Base-by-base conservation (phyloP, 2,329 filamentous ascomycete species). In the Cephalotrichum gorgonifer region DNA sequence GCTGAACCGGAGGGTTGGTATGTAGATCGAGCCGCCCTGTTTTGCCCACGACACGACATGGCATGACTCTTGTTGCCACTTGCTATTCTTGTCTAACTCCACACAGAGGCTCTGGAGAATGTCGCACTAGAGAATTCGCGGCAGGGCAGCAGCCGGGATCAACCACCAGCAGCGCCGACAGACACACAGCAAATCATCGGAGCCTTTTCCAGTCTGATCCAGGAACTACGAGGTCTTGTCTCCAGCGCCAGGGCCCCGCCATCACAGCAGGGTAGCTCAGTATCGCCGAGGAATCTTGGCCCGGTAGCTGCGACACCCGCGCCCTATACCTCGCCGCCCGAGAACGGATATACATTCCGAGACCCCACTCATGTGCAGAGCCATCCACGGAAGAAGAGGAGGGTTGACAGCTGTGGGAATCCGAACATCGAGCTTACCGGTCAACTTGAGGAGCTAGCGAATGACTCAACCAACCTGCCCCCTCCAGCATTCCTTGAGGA, bases 401-500 rank as follows among this genome's bases (percentile, higher is more conserved):
- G 56, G 11, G 54, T 58, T 1, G 56, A 57, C 46, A 58, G 56
- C 35, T 57, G 55, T 14, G 55, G 56, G 12, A 58, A 58, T 38
- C 53, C 54, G 2, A 57, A 50, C 8, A 54, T 56, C 11, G 51
- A 55, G 23, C 33, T 60, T 9, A 45, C 54, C 3, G 50, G 52
- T 4, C 47, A 52, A 4, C 44, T 54, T 3, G 53, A 55, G 23
- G 51, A 60, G 11, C 25, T 63, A 14, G 52, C 60, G n/a, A 54
- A 56, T 25, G 52, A 60, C 11, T 51, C 62, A 6, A 57, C 59
- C 15, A 60, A 48, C n/a, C 45, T 58, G 11, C 56, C 56, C 4
- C 45, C 52, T 7, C 42, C 42, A 1, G 51, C 48, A 3, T 28
- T 53, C 2, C 45, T 60, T 7, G 57, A 56, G 15, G 51, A 56